Conservation (phyloP, 1,284 basidiomycete species). For the Cryptococcus amylolentus region DNA sequence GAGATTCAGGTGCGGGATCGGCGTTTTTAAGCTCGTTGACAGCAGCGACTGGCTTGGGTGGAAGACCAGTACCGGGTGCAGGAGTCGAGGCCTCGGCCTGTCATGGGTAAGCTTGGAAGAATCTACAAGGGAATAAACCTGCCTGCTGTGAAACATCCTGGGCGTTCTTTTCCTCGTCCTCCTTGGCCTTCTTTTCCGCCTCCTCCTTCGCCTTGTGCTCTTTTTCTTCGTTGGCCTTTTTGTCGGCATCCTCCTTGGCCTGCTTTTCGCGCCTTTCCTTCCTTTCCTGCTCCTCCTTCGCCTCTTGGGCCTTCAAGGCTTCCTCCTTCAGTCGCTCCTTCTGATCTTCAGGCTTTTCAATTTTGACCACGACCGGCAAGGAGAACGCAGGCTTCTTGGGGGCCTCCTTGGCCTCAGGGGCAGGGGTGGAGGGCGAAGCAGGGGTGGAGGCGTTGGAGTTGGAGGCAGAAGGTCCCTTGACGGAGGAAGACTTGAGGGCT, state of each 20-base stretch:
- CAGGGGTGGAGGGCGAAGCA: background rate
- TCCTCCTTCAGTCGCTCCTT: constrained; percentile 45
- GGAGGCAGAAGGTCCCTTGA: background rate
- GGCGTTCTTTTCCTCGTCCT: constrained; percentile 39
- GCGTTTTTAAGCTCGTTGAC: constrained; percentile 31
- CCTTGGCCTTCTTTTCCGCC: constrained; percentile 38
- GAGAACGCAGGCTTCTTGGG: constrained; percentile 34
- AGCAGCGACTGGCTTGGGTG: constrained; percentile 46
- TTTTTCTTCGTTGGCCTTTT: constrained; percentile 38
- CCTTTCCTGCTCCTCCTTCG: constrained; percentile 43
- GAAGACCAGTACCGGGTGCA: constrained; percentile 43
- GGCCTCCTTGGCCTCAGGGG: constrained; percentile 5
- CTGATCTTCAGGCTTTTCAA: constrained; percentile 55
- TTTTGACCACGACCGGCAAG: constrained; percentile 47
- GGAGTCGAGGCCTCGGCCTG: constrained; percentile 53
- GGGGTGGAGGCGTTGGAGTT: background rate
- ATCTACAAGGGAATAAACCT: no score
- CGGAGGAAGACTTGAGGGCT: constrained; percentile 24
- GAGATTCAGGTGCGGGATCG: constrained; percentile 57
- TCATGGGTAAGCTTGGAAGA: constrained; percentile 20
- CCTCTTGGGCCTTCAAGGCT: constrained; percentile 42
- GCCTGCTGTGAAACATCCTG: no score
- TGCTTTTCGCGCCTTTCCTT: constrained; percentile 41
- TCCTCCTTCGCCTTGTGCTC: constrained; percentile 42
- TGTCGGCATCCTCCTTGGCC: constrained; percentile 38